Conservation (phyloP, 257 asterid genomes). For the Linaria vulgaris region DNA sequence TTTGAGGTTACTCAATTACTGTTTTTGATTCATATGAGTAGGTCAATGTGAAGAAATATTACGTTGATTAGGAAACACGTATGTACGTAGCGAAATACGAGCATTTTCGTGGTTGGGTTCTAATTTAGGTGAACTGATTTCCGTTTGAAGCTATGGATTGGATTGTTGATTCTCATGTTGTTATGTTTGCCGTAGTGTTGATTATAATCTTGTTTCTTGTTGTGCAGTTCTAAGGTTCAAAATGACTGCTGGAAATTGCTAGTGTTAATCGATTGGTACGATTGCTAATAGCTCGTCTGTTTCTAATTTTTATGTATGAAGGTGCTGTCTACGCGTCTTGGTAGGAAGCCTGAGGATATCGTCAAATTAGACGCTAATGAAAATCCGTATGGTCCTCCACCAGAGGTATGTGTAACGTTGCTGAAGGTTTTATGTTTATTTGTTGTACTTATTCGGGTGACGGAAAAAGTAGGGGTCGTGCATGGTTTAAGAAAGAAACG, state of each 20-base stretch:
- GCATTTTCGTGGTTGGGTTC: not conserved
- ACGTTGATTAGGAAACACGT: too few species aligned
- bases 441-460: not conserved
- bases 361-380: conserved; percentile 92
- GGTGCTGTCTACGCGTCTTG: conserved; percentile 91
- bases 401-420: conserved; percentile 59
- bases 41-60: too few species aligned
- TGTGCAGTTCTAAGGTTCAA: not conserved
- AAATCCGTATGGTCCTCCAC: conserved; percentile 98
- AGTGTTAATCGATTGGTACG: conserved; percentile 1
- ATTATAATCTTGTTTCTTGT: not conserved
- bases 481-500: conserved; percentile 20
- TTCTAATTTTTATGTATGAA: conserved; percentile 26
- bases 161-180: not conserved
- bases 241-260: not conserved
- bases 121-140: not conserved
- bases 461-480: conserved; percentile 1
- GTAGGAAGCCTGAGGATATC: conserved; percentile 95
- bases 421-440: conserved; percentile 5
- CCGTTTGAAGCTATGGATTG: not conserved
- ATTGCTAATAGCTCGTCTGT: not conserved
- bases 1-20: conserved; percentile 60
- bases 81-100: too few species aligned
- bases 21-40: not conserved
- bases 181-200: not conserved